Conservation (phyloP, 2,329 filamentous ascomycete species). For the Cercospora brassicicola region DNA sequence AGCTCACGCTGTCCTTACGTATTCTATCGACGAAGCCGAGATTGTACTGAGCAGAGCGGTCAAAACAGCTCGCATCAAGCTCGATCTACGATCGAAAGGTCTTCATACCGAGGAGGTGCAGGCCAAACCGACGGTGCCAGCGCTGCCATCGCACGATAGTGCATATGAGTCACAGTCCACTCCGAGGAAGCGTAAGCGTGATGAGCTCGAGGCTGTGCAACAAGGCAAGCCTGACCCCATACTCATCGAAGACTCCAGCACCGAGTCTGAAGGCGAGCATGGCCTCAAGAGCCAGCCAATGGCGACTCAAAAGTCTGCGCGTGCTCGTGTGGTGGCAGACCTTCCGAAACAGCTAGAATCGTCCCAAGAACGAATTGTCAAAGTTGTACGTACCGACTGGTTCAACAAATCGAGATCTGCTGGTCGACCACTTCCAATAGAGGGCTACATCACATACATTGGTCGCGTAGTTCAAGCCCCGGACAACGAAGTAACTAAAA, state of each 20-base stretch:
- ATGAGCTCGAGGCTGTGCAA: slow-evolving; percentile 3
- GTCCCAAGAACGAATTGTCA: slow-evolving; percentile 41
- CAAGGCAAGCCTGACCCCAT: slow-evolving; percentile 16
- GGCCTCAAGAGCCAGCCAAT: slow-evolving; percentile 4
- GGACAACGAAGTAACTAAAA: slow-evolving; percentile 23
- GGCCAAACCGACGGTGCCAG: neutral
- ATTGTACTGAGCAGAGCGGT: slow-evolving; percentile 73
- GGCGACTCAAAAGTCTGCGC: neutral
- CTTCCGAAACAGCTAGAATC: neutral
- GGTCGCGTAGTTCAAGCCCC: slow-evolving; percentile 48
- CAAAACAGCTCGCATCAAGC: slow-evolving; percentile 67
- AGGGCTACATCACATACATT: slow-evolving; percentile 54
- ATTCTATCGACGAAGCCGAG: slow-evolving; percentile 68
- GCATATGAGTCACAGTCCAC: neutral
- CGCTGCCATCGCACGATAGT: neutral
- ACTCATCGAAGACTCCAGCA: slow-evolving; percentile 36
- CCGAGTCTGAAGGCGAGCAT: slow-evolving; percentile 40
- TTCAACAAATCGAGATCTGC: slow-evolving; percentile 50
- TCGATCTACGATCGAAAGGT: slow-evolving; percentile 72
- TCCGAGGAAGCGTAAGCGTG: slow-evolving; percentile 18
- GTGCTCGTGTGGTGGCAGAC: neutral
- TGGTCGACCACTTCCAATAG: slow-evolving; percentile 47
- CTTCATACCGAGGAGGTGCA: slow-evolving; percentile 51
- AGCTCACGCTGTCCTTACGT: slow-evolving; percentile 62
- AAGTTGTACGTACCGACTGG: slow-evolving; percentile 58